These are phyloP conservation scores for Spatholobus suberectus DNA, from an alignment of 306 rosid genomes.

Conservation along the genomic window DNA sequence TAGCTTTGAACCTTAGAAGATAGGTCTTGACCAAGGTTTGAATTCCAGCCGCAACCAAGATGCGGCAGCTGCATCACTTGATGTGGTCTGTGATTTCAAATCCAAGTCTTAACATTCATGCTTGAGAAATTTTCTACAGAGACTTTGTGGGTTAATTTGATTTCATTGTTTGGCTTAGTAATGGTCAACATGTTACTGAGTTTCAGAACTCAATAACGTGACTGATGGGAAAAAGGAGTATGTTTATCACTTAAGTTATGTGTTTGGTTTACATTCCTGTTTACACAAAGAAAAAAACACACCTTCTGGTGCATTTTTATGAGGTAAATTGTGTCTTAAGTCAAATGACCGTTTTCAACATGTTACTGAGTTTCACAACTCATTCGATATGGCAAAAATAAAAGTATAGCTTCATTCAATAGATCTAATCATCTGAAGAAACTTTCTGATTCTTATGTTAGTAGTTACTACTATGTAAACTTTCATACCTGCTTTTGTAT, in stretches of 20 bases:
- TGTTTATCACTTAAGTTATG: slow-evolving; percentile 16
- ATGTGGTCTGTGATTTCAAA: background rate
- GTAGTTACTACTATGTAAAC: background rate
- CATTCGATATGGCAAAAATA: background rate
- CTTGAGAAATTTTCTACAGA: slow-evolving; percentile 1
- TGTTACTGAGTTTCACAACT: background rate
- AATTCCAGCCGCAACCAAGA: background rate
- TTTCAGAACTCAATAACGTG: background rate
- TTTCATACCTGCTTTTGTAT: background rate
- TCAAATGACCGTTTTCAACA: background rate
- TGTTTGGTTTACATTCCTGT: slow-evolving; percentile 8
- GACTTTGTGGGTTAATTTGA: background rate
- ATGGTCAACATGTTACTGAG: slow-evolving; percentile 1
- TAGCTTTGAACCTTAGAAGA: slow-evolving; percentile 17
- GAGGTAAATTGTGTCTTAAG: background rate
- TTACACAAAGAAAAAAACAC: background rate
- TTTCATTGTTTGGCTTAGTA: slow-evolving; percentile 16
- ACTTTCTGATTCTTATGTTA: slow-evolving; percentile 4
- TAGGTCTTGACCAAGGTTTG: slow-evolving; percentile 5
- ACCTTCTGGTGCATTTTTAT: background rate
- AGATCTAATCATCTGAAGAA: background rate
- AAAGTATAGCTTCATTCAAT: background rate
- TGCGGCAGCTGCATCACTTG: background rate
- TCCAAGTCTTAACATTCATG: background rate
- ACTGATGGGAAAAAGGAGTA: background rate